Evolutionary conservation across 129 eudicot species (phyloP).

Genomic region (Tagetes erecta): DNA sequence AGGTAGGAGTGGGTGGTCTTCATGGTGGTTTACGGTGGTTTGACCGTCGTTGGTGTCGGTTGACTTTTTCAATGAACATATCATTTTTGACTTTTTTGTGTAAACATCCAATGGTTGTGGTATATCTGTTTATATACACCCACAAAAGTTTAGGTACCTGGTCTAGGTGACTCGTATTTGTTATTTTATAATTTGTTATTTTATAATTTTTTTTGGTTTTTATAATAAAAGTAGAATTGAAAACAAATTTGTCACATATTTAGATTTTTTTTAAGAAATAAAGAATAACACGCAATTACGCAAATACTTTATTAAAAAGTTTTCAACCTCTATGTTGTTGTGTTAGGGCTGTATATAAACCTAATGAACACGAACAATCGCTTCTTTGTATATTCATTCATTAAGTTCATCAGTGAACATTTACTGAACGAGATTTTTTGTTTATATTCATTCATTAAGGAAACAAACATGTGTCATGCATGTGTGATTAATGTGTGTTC

Average conservation of each 20-base stretch:
- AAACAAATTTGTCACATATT: background rate
- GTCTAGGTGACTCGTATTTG: background rate
- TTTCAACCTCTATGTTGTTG: background rate
- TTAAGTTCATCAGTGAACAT: too few relatives aligned
- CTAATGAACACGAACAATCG: too few relatives aligned
- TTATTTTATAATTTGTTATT: background rate
- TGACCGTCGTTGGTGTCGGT: conserved; percentile 22
- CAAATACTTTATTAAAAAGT: too few relatives aligned
- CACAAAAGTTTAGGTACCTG: background rate
- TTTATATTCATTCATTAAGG: too few relatives aligned
- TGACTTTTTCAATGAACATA: conserved; percentile 17
- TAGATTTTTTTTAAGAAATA: background rate
- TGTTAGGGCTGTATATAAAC: too few relatives aligned
- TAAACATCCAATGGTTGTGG: conserved; percentile 25
- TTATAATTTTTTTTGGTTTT: background rate
- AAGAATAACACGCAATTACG: too few relatives aligned
- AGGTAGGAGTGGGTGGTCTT: conserved; percentile 43
- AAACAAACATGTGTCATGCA: too few relatives aligned
- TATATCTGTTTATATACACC: conserved; percentile 19
- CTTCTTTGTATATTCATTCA: too few relatives aligned
- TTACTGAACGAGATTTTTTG: too few relatives aligned
- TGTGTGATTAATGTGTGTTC: too few relatives aligned
- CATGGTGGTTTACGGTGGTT: conserved; percentile 30
- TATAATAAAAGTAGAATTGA: background rate
- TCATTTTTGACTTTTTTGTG: conserved; percentile 30